Evolutionary conservation across 1,284 basidiomycete genomes (phyloP).

Genomic region (Rhodotorula sp.): DNA sequence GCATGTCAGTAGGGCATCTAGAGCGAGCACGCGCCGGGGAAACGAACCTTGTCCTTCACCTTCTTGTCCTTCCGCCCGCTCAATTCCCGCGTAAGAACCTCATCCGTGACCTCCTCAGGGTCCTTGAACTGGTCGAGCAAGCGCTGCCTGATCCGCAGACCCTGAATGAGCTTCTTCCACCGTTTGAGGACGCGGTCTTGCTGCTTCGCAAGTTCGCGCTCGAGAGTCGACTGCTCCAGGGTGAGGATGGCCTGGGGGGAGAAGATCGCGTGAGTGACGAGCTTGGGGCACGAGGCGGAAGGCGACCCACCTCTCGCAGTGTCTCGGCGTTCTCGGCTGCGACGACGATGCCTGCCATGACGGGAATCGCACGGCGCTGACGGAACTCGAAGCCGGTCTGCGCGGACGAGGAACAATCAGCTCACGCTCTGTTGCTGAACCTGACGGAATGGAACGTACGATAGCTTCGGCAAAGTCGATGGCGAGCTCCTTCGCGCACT

Average conservation of each 20-base stretch:
- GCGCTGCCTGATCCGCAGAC: slow-evolving; percentile 76
- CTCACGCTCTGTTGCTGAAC: slow-evolving; percentile 19
- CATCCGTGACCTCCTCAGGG: not conserved
- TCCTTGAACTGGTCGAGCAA: slow-evolving; percentile 27
- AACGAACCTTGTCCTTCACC: not conserved
- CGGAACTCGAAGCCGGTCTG: slow-evolving; percentile 94
- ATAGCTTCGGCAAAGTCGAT: slow-evolving; percentile 93
- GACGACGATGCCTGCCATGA: slow-evolving; percentile 82
- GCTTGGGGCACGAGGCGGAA: not conserved
- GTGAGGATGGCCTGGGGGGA: slow-evolving; percentile 13
- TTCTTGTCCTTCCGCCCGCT: not conserved
- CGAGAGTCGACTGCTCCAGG: slow-evolving; percentile 65
- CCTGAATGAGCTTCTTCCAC: slow-evolving; percentile 85
- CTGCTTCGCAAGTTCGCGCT: slow-evolving; percentile 71
- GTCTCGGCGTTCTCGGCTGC: slow-evolving; percentile 73
- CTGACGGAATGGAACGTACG: slow-evolving; percentile 53
- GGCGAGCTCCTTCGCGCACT: slow-evolving; percentile 80
- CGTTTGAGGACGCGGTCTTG: slow-evolving; percentile 79
- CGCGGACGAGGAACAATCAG: not conserved
- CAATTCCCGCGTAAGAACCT: not conserved
- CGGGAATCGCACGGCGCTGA: slow-evolving; percentile 79
- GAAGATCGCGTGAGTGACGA: not conserved
- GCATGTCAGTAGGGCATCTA: accelerated
- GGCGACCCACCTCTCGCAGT: slow-evolving; percentile 66
- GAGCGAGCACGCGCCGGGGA: not conserved